A percentile compares a stretch with the other conserved stretches of the same genome.
These are phyloP conservation scores for Moringa oleifera DNA, from an alignment of 345 rosid genomes.

Conservation along the genomic window DNA sequence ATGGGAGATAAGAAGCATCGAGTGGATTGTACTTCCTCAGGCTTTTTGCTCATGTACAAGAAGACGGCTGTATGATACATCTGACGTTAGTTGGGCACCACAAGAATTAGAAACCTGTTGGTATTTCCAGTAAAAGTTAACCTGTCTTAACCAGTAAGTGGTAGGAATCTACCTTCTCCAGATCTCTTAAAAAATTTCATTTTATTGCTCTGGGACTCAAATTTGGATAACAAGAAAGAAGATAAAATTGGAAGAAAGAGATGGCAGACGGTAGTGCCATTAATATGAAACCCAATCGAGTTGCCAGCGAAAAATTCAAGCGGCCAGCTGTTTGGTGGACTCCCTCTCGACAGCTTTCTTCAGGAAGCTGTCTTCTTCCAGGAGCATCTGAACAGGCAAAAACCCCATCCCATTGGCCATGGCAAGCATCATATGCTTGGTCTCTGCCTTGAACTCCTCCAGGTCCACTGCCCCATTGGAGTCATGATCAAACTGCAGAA, in stretches of 20 bases:
- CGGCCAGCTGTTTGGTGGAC: conserved; percentile 13
- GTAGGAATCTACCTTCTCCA: too few relatives aligned
- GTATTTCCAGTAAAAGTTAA: conserved; percentile 4
- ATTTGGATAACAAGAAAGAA: background rate
- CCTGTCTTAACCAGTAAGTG: background rate
- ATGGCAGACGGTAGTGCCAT: background rate
- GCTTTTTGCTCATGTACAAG: conserved; percentile 6
- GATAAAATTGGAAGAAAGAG: too few relatives aligned
- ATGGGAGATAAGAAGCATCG: too few relatives aligned
- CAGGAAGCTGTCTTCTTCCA: conserved; percentile 35
- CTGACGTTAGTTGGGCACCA: too few relatives aligned
- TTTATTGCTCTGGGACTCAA: background rate
- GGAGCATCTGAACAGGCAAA: conserved; percentile 44
- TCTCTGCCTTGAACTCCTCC: conserved; percentile 46
- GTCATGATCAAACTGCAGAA: conserved; percentile 29
- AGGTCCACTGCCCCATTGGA: conserved; percentile 18
- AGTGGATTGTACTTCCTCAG: too few relatives aligned
- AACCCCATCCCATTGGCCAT: conserved; percentile 46
- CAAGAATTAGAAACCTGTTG: too few relatives aligned
- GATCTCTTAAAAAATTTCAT: too few relatives aligned
- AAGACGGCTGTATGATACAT: conserved; percentile 1
- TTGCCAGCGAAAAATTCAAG: background rate
- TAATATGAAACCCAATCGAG: too few relatives aligned
- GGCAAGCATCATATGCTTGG: conserved; percentile 23
- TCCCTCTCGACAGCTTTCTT: conserved; percentile 44